Base-by-base conservation (phyloP, 1,284 basidiomycete genomes). In the Moniliella sp. region DNA sequence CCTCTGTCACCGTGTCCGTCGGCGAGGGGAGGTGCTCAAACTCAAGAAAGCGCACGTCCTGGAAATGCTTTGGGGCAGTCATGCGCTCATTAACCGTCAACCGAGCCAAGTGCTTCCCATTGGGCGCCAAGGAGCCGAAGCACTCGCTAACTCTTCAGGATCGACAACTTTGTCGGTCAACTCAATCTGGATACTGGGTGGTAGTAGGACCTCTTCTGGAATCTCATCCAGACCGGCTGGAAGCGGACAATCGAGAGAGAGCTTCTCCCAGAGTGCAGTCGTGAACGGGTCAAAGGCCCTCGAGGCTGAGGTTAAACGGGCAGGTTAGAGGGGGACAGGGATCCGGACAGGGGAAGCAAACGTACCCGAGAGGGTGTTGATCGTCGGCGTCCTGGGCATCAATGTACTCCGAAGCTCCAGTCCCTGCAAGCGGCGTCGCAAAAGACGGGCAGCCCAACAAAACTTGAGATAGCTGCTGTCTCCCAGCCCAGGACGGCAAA, bases 381-480 rank as follows among this genome's bases (percentile, higher is more conserved):
- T 65, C 64, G 36, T 88, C 81, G 0, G 73, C 81, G 53, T 86
- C 80, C 13, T 18, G 17, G 10, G 12, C 4, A 18, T 64, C 50
- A 39, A 69, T 70, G 14, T 84, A 62, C 37, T 76, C 71, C 1
- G 50, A 61, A 0, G 76, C 88, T 2, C 86, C 84, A 0, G 97
- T 67, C 25, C 65, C 70, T 19, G 66, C 54, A 38, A 97, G 61
- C 88, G 65, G 21, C 82, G 65, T 10, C 70, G 69, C 0, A 97
- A 64, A 48, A 81, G 78, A 61, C 91, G 88, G 1, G 78, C 80
- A 0, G 84, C 81, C 78, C 83, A 94, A 61, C 83, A 91, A 53
- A 88, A 97, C 38, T 77, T 75, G 40, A 84, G 76, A 50, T 94
- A 97, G 0, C 74, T 71, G 0, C 76, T 76, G 55, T 99, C 88